These are phyloP conservation scores for Sporothrix schenckii DNA, from an alignment of 2,329 filamentous ascomycete genomes.

Conservation along the genomic window DNA sequence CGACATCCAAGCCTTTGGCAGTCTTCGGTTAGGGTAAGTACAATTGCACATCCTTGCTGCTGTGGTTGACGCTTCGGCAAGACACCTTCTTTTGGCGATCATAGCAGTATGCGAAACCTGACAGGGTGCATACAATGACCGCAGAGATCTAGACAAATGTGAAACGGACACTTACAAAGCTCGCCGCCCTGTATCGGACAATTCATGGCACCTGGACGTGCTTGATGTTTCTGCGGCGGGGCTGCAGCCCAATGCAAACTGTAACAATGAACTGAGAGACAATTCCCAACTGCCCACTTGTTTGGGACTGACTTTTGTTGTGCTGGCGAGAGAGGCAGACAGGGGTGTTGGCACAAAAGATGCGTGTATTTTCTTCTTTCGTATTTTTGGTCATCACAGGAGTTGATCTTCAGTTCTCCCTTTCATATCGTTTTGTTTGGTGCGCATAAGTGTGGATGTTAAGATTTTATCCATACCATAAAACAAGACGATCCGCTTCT, in stretches of 20 bases:
- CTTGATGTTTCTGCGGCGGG: conserved; percentile 6
- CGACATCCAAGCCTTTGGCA: neutral
- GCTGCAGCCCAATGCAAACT: neutral
- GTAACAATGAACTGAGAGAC: neutral
- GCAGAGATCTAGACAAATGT: conserved; percentile 39
- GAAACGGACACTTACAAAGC: conserved; percentile 41
- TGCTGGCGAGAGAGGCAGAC: conserved; percentile 8
- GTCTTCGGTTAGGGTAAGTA: neutral
- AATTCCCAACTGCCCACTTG: conserved; percentile 4
- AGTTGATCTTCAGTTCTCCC: neutral
- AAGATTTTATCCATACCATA: conserved; percentile 2
- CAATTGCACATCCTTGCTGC: conserved; percentile 23
- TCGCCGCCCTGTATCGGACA: conserved; percentile 32
- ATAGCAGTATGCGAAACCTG: conserved; percentile 42
- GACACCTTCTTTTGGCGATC: conserved; percentile 36
- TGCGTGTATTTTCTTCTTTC: neutral
- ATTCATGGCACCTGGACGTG: conserved; percentile 16
- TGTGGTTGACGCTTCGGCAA: conserved; percentile 32
- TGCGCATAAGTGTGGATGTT: conserved; percentile 19
- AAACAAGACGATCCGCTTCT: conserved; percentile 21
- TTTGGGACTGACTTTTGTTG: conserved; percentile 26
- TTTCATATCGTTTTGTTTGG: neutral
- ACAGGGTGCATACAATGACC: conserved; percentile 36
- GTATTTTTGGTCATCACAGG: neutral
- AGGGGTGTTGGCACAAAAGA: neutral